Evolutionary conservation across 495 filamentous ascomycete species (phyloP).

Genomic region (Bryoglossum gracile): DNA sequence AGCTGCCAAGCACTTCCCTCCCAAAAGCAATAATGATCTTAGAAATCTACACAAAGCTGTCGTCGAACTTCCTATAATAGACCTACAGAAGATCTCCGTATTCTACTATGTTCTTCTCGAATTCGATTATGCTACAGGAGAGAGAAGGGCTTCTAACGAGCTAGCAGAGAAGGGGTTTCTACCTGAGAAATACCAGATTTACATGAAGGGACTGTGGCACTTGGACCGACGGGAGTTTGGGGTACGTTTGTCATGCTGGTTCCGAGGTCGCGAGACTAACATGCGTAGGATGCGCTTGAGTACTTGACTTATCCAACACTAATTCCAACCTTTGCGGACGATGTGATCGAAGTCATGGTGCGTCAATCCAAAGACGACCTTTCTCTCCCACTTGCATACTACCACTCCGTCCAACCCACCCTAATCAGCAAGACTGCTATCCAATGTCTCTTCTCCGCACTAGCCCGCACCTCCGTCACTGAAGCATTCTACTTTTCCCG

Average conservation of each 20-base stretch:
- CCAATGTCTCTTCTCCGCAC: slow-evolving; percentile 55
- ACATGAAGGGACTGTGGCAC: slow-evolving; percentile 76
- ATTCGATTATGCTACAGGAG: slow-evolving; percentile 43
- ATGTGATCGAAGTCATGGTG: slow-evolving; percentile 66
- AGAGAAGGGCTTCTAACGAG: slow-evolving; percentile 37
- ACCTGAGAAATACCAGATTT: slow-evolving; percentile 62
- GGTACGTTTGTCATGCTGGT: slow-evolving; percentile 28
- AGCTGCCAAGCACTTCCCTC: slow-evolving; percentile 62
- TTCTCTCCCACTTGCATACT: slow-evolving; percentile 65
- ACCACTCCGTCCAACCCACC: slow-evolving; percentile 60
- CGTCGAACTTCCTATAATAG: slow-evolving; percentile 44
- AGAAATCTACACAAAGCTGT: slow-evolving; percentile 59
- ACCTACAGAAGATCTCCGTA: slow-evolving; percentile 69
- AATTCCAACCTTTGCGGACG: slow-evolving; percentile 71
- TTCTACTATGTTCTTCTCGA: slow-evolving; percentile 78
- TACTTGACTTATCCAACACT: slow-evolving; percentile 69
- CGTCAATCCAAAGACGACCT: slow-evolving; percentile 53
- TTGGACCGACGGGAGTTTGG: slow-evolving; percentile 65
- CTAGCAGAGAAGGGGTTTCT: slow-evolving; percentile 42
- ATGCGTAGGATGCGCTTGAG: slow-evolving; percentile 53
- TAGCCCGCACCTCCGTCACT: slow-evolving; percentile 58
- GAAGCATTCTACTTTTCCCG: slow-evolving; percentile 71
- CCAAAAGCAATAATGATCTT: slow-evolving; percentile 54
- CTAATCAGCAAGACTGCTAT: slow-evolving; percentile 52
- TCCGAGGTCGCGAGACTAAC: slow-evolving; percentile 17